Conservation (phyloP, 2,329 filamentous ascomycete species). For the Aspergillus sergii region DNA sequence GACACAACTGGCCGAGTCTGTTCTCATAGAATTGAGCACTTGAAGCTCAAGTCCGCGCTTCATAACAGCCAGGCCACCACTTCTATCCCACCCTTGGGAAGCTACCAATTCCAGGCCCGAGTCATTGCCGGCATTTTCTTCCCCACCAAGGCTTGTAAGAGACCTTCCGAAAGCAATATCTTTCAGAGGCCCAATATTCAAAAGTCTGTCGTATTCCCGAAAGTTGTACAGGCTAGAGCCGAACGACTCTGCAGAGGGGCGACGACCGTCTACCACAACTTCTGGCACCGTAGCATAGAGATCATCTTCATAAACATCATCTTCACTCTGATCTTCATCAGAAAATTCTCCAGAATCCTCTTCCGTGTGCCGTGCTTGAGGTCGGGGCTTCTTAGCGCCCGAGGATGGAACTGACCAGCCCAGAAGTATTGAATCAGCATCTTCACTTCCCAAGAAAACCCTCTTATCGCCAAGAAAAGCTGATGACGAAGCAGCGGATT, state of each 20-base stretch:
- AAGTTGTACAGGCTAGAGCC: conserved; percentile 66
- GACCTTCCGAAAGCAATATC: conserved; percentile 71
- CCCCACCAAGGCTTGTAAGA: conserved; percentile 49
- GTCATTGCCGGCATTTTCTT: conserved; percentile 46
- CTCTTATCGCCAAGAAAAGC: conserved; percentile 67
- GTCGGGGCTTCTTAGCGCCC: conserved; percentile 61
- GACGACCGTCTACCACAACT: conserved; percentile 18
- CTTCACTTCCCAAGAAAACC: conserved; percentile 84
- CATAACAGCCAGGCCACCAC: conserved; percentile 72
- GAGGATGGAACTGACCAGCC: conserved; percentile 73
- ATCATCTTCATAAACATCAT: conserved; percentile 61
- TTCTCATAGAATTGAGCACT: conserved; percentile 69
- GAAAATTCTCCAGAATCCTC: conserved; percentile 56
- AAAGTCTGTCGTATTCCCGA: conserved; percentile 72
- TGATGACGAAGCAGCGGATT: conserved; percentile 68
- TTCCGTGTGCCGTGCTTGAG: conserved; percentile 59
- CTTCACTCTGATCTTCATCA: conserved; percentile 60
- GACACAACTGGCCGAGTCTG: conserved; percentile 72
- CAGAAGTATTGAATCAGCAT: conserved; percentile 77
- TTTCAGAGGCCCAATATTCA: conserved; percentile 78
- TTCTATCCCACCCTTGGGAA: conserved; percentile 57
- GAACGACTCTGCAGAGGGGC: conserved; percentile 23
- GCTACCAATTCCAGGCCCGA: conserved; percentile 55
- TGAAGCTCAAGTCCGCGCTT: conserved; percentile 77
- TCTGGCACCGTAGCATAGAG: conserved; percentile 44